These are phyloP conservation scores for Tylopilus sp. DNA, from an alignment of 768 basidiomycete species.

Conservation along the genomic window DNA sequence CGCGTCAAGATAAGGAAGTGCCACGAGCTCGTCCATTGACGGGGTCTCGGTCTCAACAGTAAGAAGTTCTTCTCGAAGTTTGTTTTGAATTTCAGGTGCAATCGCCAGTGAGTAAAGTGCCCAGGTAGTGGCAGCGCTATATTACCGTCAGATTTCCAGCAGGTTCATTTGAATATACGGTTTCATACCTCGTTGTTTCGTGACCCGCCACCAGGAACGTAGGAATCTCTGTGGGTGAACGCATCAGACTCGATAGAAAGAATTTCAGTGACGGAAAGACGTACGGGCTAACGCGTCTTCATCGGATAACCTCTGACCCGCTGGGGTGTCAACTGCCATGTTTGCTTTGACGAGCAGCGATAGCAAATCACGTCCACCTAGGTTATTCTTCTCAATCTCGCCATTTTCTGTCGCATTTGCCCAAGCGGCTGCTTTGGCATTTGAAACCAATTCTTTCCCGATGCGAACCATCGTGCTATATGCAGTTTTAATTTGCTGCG, in stretches of 20 bases:
- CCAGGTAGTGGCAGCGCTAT: not conserved
- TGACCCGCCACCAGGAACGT: not conserved
- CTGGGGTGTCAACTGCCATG: conserved; percentile 33
- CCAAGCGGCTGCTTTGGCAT: conserved; percentile 5
- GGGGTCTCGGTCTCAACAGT: not conserved
- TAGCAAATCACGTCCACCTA: conserved; percentile 50
- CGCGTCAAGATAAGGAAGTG: not conserved
- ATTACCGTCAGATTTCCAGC: not conserved
- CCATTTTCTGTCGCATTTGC: conserved; percentile 14
- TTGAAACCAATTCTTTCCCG: conserved; percentile 44
- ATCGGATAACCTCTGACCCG: conserved; percentile 25
- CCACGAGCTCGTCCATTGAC: not conserved
- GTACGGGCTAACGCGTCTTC: not conserved
- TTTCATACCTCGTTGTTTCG: not conserved
- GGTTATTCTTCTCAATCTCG: conserved; percentile 31
- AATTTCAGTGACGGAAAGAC: not conserved
- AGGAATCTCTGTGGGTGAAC: not conserved
- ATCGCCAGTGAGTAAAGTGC: not conserved
- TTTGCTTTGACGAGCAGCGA: conserved; percentile 23
- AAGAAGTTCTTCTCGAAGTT: not conserved
- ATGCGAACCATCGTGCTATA: conserved; percentile 50
- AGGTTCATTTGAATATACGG: not conserved
- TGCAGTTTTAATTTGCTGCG: too few relatives aligned
- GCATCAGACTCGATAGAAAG: not conserved
- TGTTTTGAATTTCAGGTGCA: not conserved